Percentiles rank a stretch among this genome's conserved stretches.
These are phyloP conservation scores for Papiliotrema flavescens DNA, from an alignment of 1,284 basidiomycete species.

Conservation along the genomic window DNA sequence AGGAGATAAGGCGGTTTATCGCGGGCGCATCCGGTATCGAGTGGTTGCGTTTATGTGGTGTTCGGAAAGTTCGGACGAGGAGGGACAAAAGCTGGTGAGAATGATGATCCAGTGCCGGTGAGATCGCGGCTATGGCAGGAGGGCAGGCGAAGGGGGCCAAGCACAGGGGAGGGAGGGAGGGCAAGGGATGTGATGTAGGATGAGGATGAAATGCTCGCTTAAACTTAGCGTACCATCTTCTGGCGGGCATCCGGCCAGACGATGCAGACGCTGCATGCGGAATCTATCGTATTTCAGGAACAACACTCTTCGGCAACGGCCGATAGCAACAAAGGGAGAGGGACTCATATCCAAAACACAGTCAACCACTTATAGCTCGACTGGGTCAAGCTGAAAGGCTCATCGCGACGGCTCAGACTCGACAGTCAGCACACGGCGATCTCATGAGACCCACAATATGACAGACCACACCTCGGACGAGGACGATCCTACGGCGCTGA, in stretches of 20 bases:
- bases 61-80: not conserved
- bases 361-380: too few relatives aligned
- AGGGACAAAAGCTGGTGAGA: not conserved
- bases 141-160: too few relatives aligned
- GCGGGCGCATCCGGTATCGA: too few relatives aligned
- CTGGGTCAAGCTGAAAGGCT: not conserved
- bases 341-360: too few relatives aligned
- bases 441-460: conserved; percentile 1
- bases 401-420: not conserved
- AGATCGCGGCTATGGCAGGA: too few relatives aligned
- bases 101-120: not conserved
- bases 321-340: not conserved
- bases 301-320: not conserved
- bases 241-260: too few relatives aligned
- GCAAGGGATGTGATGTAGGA: not conserved
- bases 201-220: not conserved
- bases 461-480: too few relatives aligned
- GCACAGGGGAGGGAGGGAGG: not conserved
- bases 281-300: too few relatives aligned
- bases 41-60: not conserved
- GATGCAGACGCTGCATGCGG: too few relatives aligned
- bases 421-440: conserved; percentile 1
- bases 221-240: too few relatives aligned
- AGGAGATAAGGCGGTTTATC: conserved; percentile 52
- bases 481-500: conserved; percentile 28